Base-by-base conservation (phyloP, 2,329 filamentous ascomycete genomes). In the Aureobasidium leucospermi region DNA sequence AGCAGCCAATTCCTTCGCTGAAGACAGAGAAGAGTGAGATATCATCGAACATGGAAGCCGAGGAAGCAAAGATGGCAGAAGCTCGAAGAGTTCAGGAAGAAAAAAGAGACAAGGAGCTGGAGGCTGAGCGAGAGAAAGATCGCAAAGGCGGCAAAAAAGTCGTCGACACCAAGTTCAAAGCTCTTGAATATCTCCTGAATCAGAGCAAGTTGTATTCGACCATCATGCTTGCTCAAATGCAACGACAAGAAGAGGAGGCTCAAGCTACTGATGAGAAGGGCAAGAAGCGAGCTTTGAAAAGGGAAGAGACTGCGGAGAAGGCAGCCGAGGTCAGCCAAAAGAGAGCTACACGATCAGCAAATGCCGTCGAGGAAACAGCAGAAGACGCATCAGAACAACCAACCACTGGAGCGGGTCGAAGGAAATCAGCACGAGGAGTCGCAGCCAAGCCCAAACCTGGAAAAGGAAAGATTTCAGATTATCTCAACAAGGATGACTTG, bases 401-500 rank as follows among this genome's bases (percentile, higher is more conserved):
- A 6, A 19, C 46, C 10, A 43, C 62, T 5, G 38, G n/a, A 43
- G 38, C 11, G 8, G 55, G 48, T 2, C 10, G 45, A 29, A 32
- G 56, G 16, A 52, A 58, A 32, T 47, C 38, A n/a, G 63, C 59
- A 6, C 63, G 68, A 28, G 75, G 75, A n/a, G 66, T 70, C 42
- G 69, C 72, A 7, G 32, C 63, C 4, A 77, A 75, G 67, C 73
- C 71, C 61, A 64, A 62, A 11, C 62, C 63, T 15, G 68, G 65
- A 15, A 66, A 69, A 48, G 70, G 72, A 28, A 79, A 78, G 60
- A 85, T 87, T 38, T 78, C 81, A 0, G 79, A 77, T 62, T 86
- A 82, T 65, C 82, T 86, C 68, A 81, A 81, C 62, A 85, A 84
- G 64, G 79, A 80, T 29, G 79, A 85, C 34, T 66, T 85, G 31